A percentile compares a stretch with the other conserved stretches of the same genome.
phyloP scores from a whole-genome alignment of 2,329 filamentous ascomycete species.

The Trichoderma atrobrunneum region DNA sequence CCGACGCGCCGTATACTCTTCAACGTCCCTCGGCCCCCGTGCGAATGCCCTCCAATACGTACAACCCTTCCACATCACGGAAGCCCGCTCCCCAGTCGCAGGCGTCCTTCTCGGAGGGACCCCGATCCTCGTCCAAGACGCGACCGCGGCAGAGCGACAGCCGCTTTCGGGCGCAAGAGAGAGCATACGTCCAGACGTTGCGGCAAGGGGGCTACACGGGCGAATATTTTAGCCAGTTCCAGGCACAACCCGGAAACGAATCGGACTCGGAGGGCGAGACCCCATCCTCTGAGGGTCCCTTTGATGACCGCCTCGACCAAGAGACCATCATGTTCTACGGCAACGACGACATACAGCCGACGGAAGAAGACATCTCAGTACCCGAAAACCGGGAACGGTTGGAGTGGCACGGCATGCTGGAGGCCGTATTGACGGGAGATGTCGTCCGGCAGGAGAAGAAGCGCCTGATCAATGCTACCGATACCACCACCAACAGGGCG shows the following conservation, averaged over 20 bases:
- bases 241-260: slow-evolving; percentile 60
- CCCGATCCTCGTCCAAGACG: slow-evolving; percentile 53
- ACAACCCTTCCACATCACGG: slow-evolving; percentile 65
- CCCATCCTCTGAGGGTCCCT: slow-evolving; percentile 77
- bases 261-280: slow-evolving; percentile 91
- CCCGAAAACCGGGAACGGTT: slow-evolving; percentile 84
- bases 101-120: slow-evolving; percentile 42
- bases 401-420: slow-evolving; percentile 98
- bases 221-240: slow-evolving; percentile 72
- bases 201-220: slow-evolving; percentile 63
- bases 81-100: slow-evolving; percentile 44
- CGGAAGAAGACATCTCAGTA: slow-evolving; percentile 84
- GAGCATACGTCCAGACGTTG: slow-evolving; percentile 89
- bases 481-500: slow-evolving; percentile 55
- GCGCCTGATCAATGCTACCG: slow-evolving; percentile 75
- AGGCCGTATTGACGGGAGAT: slow-evolving; percentile 91
- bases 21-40: slow-evolving; percentile 67
- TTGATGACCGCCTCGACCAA: slow-evolving; percentile 85
- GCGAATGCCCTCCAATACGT: slow-evolving; percentile 75
- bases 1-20: slow-evolving; percentile 38
- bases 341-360: slow-evolving; percentile 84
- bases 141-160: slow-evolving; percentile 46
- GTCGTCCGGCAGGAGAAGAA: slow-evolving; percentile 99
- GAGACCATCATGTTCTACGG: slow-evolving; percentile 92
- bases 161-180: slow-evolving; percentile 65